Evolutionary conservation across 2,329 filamentous ascomycete species (phyloP), one percentile per base, ranked within the genome.

Genomic region (Elsinoe batatas): DNA sequence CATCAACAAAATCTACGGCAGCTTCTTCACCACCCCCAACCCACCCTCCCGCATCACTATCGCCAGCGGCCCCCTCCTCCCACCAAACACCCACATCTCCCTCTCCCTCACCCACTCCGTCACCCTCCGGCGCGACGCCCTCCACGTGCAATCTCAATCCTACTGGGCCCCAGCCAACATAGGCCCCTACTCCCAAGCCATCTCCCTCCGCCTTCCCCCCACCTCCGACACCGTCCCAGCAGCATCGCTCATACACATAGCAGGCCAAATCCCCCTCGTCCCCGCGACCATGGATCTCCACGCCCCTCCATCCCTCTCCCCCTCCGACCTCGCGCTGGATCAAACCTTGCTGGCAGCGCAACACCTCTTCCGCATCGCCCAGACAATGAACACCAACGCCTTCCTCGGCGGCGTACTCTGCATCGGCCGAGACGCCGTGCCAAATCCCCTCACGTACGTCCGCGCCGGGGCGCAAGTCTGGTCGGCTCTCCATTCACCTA

Each of bases 131-230:
- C 61, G 64, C 56, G 68, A 72, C 57, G 87, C 71, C 0, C 78
- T 97, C 1, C 93, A 98, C 68, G 91, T 98, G 5, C 93, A 97
- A 71, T 91, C 87, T 3, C 78, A 88, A 37, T 95, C 89, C 10
- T 97, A 97, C 75, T 98, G 93, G 93, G 93, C 93, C 0, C 93
- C 93, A 0, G 91, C 93, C 17, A 97, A 97, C 65, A 97, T 98
- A 54, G 93, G 93, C 0, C 93, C 93, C 0, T 97, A 97, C 70
- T 96, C 91, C 56, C 93, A 98, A 72, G 89, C 90, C 3, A 82
- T 93, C 50, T 76, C 79, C 1, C 71, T 81, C 10, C 74, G 74
- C 18, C 18, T 43, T 13, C 33, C 40, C 11, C 8, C 20, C 2
- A 59, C 64, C 17, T 11, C 26, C 35, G 50, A 58, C 44, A 12